These are phyloP conservation scores for Spergularia bocconei DNA, from an alignment of 148 eudicot species.

Conservation along the genomic window DNA sequence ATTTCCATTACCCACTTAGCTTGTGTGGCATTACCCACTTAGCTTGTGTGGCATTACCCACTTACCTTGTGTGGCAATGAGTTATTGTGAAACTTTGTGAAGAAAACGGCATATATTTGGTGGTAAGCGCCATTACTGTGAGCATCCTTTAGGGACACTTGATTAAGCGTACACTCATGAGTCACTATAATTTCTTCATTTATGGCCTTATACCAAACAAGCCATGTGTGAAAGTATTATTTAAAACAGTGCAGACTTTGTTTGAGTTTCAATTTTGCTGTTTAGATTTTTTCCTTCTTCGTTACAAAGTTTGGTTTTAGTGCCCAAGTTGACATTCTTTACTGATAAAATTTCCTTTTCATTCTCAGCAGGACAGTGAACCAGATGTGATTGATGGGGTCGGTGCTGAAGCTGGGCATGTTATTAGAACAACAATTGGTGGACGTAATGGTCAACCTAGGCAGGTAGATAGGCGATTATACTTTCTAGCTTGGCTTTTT, in stretches of 20 bases:
- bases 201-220: no score
- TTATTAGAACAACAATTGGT: slow-evolving; percentile 77
- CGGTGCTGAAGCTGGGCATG: slow-evolving; percentile 98
- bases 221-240: not conserved
- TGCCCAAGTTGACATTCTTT: not conserved
- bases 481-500: slow-evolving; percentile 6
- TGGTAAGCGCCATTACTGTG: no score
- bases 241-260: not conserved
- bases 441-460: slow-evolving; percentile 94
- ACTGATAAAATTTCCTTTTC: slow-evolving; percentile 17
- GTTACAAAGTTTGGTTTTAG: slow-evolving; percentile 4
- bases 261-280: not conserved
- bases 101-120: no score
- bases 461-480: slow-evolving; percentile 51
- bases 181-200: no score
- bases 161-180: no score
- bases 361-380: slow-evolving; percentile 79
- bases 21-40: no score
- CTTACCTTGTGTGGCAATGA: no score
- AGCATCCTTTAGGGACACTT: no score
- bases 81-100: no score
- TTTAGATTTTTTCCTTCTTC: not conserved
- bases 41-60: no score
- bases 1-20: no score
- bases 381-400: slow-evolving; percentile 81